A percentile compares a stretch with the other conserved stretches of the same genome.
Evolutionary conservation across 129 eudicot species (phyloP).

Genomic region (Escallonia rubra): DNA sequence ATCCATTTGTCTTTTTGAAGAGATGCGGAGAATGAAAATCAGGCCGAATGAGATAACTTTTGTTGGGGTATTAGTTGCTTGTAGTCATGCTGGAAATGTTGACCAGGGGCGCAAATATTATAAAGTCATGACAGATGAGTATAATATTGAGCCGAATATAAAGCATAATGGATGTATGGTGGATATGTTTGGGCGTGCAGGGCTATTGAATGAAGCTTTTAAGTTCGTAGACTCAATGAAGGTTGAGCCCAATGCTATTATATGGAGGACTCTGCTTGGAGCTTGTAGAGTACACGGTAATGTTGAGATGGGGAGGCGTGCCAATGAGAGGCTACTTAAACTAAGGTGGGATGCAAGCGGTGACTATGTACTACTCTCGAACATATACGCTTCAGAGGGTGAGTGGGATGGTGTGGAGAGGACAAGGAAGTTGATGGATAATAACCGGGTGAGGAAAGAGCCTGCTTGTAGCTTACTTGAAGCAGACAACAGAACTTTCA

Average conservation of each 20-base stretch:
- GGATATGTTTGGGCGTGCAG: constrained; percentile 78
- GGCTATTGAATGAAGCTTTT: constrained; percentile 58
- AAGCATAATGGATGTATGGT: constrained; percentile 85
- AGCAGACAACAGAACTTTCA: constrained; percentile 24
- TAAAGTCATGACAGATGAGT: constrained; percentile 42
- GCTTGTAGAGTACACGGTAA: constrained; percentile 61
- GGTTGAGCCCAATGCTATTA: constrained; percentile 56
- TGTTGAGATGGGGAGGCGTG: constrained; percentile 55
- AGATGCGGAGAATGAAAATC: constrained; percentile 43
- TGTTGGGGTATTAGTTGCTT: constrained; percentile 65
- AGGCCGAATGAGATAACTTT: constrained; percentile 60
- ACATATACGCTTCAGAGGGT: constrained; percentile 66
- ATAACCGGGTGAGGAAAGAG: constrained; percentile 68
- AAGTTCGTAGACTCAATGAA: constrained; percentile 48
- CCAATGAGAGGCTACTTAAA: constrained; percentile 45
- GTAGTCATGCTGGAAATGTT: constrained; percentile 78
- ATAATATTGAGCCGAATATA: constrained; percentile 51
- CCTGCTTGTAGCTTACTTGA: constrained; percentile 56
- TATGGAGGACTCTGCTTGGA: constrained; percentile 83
- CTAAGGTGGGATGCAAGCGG: constrained; percentile 60
- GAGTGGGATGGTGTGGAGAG: constrained; percentile 68
- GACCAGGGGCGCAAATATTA: constrained; percentile 57
- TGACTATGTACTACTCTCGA: constrained; percentile 67
- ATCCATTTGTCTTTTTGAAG: constrained; percentile 45
- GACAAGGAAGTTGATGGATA: constrained; percentile 65